Percentiles rank a stretch among this genome's conserved stretches.
Conservation (phyloP, 495 filamentous ascomycete genomes). For the Penicillium angulare region DNA sequence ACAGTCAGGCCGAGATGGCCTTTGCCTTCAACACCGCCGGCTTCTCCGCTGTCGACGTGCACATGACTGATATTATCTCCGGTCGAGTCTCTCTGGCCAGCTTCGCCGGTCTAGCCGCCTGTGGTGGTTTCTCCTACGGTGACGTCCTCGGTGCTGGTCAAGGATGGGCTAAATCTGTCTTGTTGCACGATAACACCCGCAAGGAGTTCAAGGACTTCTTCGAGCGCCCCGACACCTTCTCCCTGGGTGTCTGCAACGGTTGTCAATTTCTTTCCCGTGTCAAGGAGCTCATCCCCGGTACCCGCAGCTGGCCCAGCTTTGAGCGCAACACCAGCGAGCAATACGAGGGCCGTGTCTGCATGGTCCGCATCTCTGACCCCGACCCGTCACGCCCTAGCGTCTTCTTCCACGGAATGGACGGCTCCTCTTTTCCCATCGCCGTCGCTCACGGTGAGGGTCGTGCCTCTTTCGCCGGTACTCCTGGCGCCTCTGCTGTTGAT, state of each 20-base stretch:
- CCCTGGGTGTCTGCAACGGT: conserved; percentile 94
- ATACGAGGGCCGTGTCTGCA: conserved; percentile 86
- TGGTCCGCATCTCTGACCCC: conserved; percentile 76
- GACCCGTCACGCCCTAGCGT: conserved; percentile 62
- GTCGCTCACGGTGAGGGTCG: conserved; percentile 93
- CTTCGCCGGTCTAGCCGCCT: conserved; percentile 87
- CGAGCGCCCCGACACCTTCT: conserved; percentile 83
- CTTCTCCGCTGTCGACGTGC: conserved; percentile 88
- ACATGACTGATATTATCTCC: conserved; percentile 92
- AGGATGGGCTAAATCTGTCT: conserved; percentile 94
- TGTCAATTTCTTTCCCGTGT: conserved; percentile 92
- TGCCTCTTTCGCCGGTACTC: conserved; percentile 63
- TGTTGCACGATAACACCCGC: conserved; percentile 75
- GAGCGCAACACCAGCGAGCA: conserved; percentile 83
- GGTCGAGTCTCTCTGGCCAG: conserved; percentile 71
- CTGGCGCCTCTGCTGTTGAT: conserved; percentile 38
- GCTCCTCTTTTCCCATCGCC: conserved; percentile 78
- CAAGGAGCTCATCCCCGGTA: conserved; percentile 81
- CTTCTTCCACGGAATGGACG: conserved; percentile 90
- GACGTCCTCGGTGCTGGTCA: conserved; percentile 93
- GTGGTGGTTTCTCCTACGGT: conserved; percentile 96
- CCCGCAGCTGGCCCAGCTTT: conserved; percentile 83
- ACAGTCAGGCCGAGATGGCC: conserved; percentile 95
- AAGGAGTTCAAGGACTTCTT: conserved; percentile 84
- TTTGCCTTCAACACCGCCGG: conserved; percentile 92